phyloP scores from a whole-genome alignment of 1,284 basidiomycete species.

The Moniliella sp. region DNA sequence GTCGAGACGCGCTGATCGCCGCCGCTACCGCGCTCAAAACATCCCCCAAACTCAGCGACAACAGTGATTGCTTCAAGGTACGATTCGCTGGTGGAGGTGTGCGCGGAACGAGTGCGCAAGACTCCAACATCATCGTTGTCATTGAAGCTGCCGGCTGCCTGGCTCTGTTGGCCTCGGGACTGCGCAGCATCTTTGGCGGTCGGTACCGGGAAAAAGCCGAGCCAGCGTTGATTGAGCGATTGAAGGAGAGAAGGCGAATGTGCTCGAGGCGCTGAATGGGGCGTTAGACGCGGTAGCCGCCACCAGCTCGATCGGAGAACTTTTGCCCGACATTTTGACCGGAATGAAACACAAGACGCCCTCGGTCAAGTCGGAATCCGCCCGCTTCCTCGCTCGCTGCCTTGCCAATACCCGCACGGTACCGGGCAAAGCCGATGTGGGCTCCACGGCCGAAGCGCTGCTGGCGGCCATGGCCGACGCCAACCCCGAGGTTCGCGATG shows the following conservation, averaged over 20 bases:
- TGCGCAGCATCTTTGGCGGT: slow-evolving; percentile 46
- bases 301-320: slow-evolving; percentile 59
- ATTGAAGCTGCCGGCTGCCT: slow-evolving; percentile 66
- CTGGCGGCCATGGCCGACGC: slow-evolving; percentile 63
- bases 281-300: slow-evolving; percentile 74
- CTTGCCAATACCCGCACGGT: slow-evolving; percentile 47
- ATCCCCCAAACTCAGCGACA: slow-evolving; percentile 54
- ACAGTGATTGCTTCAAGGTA: slow-evolving; percentile 40
- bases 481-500: slow-evolving; percentile 68
- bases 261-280: slow-evolving; percentile 66
- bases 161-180: slow-evolving; percentile 62
- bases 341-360: slow-evolving; percentile 78
- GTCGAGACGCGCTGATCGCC: slow-evolving; percentile 64
- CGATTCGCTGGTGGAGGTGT: slow-evolving; percentile 49
- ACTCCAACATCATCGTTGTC: slow-evolving; percentile 89
- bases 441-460: slow-evolving; percentile 59
- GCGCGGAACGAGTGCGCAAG: slow-evolving; percentile 61
- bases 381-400: slow-evolving; percentile 67
- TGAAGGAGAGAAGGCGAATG: slow-evolving; percentile 84
- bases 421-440: slow-evolving; percentile 54
- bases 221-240: slow-evolving; percentile 58
- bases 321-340: slow-evolving; percentile 60
- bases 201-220: slow-evolving; percentile 55
- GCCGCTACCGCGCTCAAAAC: slow-evolving; percentile 51
- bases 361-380: slow-evolving; percentile 76